Evolutionary conservation across 345 rosid genomes (phyloP), one percentile per base, ranked within the genome.

Genomic region (Eucalyptus camaldulensis): DNA sequence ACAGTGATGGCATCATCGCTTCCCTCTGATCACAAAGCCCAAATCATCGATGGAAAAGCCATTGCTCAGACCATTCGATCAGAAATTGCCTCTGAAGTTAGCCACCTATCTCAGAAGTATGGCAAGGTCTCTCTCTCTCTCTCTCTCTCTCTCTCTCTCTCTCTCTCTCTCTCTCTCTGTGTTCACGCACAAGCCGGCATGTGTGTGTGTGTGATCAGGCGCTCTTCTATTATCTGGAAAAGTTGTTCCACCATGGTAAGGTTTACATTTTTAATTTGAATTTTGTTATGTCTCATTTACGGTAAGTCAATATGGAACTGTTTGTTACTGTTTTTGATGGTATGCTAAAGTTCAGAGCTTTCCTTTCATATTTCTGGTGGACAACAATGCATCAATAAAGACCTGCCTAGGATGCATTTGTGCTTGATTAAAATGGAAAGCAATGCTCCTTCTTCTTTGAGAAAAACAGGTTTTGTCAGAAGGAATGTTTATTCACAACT

Each of bases 51-150:
- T 88, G 99, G 99, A 29, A 96, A 94, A 91, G 95, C 93, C 51
- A 91, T 96, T 86, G 99, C 99, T 17, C 93, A 95, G 87, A 95
- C 98, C 49, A 95, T 96, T 89, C 92, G 97, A 92, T 94, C 95
- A 37, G 99, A 96, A 93, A 96, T 97, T 86, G 97, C 97, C 47
- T 94, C 93, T 14, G 97, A 96, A 93, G 96, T 96, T 88, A 92
- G 93, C 81, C 91, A 87, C 29, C 94, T 97, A 49, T 93, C 93
- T 16, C 90, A 95, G 87, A 95, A 96, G 91, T 92, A 95, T 86
- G 95, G 95, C 94, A 95, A 96, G 97, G 99, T 95, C 89, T 47
- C 56, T 76, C 85, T 76, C 85, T 40, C 45, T 33, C 44, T 69
- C 44, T 69, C 80, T 69, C 80, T 31, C 76, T 49, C 53, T 50